Base-by-base conservation (phyloP, 2,329 filamentous ascomycete species). In the Simplicillium aogashimaense region DNA sequence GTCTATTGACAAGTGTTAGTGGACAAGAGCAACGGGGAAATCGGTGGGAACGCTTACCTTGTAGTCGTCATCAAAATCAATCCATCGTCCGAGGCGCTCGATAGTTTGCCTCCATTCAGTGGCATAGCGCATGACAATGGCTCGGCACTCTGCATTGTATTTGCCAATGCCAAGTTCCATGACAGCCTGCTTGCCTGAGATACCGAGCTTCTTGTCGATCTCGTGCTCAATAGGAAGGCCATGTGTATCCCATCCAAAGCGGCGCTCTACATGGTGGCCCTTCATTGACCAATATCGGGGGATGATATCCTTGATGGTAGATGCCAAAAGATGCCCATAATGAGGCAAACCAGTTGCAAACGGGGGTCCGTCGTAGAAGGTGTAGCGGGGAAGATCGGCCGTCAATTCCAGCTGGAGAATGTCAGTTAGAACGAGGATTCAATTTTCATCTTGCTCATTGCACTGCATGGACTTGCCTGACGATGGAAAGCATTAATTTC, bases 221-320 rank as follows among this genome's bases (percentile, higher is more conserved):
- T 95, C 90, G 60, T 94, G 86, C 67, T 97, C 90, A 50, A 97
- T 92, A 13, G 90, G 90, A 39, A 97, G 73, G 45, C 90, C 90
- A 57, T 95, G 90, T 2, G 89, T 81, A 45, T 95, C 90, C 90
- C 90, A 95, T 39, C 90, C 90, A 51, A 95, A 95, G 43, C 89
- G 77, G 48, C 90, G 78, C 67, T 92, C 86, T 39, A 95, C 89
- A 66, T 94, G 84, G 57, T 81, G 86, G 13, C 90, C 90, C 59
- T 94, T 94, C 89, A 95, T 95, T 38, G 88, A 88, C 87, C 89
- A 95, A 63, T 95, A 97, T 51, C 90, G 74, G 8, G 90, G 88
- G 50, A 97, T 94, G 45, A 95, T 92, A 61, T 95, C 90, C 64
- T 97, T 95, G 67, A 95, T 95, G 37, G 89, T 95, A 15, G 87